These are phyloP conservation scores for barrel medic (Medicago truncatula) DNA, from an alignment of 306 rosid species.

Conservation along the genomic window MtrunA17r5.0-ANR NC_053046.1:32907001-32907500, in stretches of 20 bases:
- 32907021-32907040: slow-evolving; percentile 38
- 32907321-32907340: slow-evolving; percentile 77
- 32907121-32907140: slow-evolving; percentile 55
- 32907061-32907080: slow-evolving; percentile 47
- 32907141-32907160: slow-evolving; percentile 10
- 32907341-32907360: slow-evolving; percentile 76
- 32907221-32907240: slow-evolving; percentile 25
- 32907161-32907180: slow-evolving; percentile 47
- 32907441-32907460: slow-evolving; percentile 53
- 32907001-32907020: too few species aligned
- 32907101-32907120: slow-evolving; percentile 35
- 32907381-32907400: slow-evolving; percentile 43
- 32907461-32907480: slow-evolving; percentile 67
- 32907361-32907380: slow-evolving; percentile 53
- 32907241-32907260: slow-evolving; percentile 31
- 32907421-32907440: slow-evolving; percentile 57
- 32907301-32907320: slow-evolving; percentile 75
- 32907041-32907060: neutral
- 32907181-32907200: slow-evolving; percentile 57
- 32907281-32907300: slow-evolving; percentile 25
- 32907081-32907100: slow-evolving; percentile 36
- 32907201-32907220: slow-evolving; percentile 56
- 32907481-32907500: slow-evolving; percentile 58
- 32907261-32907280: slow-evolving; percentile 27
- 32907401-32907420: slow-evolving; percentile 56